A percentile compares a stretch with the other conserved stretches of the same genome.
These are phyloP conservation scores for Beauveria sp. DNA, from an alignment of 2,329 filamentous ascomycete species.

Conservation along the genomic window DNA sequence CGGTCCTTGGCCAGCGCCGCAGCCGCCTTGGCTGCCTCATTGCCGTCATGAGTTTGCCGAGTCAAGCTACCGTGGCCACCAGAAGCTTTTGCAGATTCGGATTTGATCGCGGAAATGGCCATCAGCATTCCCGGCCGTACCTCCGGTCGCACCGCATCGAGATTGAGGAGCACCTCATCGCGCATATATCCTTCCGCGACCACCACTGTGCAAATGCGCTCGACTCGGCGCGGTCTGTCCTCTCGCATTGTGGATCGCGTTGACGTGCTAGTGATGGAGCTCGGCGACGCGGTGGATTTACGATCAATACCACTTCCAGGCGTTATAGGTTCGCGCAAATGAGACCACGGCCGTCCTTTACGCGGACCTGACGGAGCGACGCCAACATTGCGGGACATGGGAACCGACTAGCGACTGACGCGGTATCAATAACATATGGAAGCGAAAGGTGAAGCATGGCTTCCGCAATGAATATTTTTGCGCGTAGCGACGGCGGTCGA, in stretches of 20 bases:
- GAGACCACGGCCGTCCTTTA: slow-evolving; percentile 42
- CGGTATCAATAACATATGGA: slow-evolving; percentile 9
- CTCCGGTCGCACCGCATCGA: slow-evolving; percentile 57
- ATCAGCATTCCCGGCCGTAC: slow-evolving; percentile 62
- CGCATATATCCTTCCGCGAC: slow-evolving; percentile 68
- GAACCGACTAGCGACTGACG: slow-evolving; percentile 14
- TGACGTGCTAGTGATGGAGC: slow-evolving; percentile 42
- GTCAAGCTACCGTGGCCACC: slow-evolving; percentile 22
- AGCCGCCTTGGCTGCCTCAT: slow-evolving; percentile 17
- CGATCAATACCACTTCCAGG: slow-evolving; percentile 28
- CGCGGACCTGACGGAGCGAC: slow-evolving; percentile 34
- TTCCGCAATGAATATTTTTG: background rate
- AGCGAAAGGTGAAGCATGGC: slow-evolving; percentile 11
- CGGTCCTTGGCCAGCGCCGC: slow-evolving; percentile 17
- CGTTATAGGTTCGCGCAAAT: slow-evolving; percentile 45
- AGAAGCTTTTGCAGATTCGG: slow-evolving; percentile 35
- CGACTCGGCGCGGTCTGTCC: slow-evolving; percentile 26
- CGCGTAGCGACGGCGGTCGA: background rate
- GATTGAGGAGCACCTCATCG: slow-evolving; percentile 74
- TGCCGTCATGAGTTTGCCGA: slow-evolving; percentile 25
- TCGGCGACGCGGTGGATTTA: slow-evolving; percentile 29
- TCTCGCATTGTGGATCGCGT: slow-evolving; percentile 40
- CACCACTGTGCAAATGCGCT: slow-evolving; percentile 45
- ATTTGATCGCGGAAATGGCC: slow-evolving; percentile 58
- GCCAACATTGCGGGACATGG: slow-evolving; percentile 36